phyloP scores from a whole-genome alignment of 2,329 filamentous ascomycete genomes.

The Microthyrium microscopicum region DNA sequence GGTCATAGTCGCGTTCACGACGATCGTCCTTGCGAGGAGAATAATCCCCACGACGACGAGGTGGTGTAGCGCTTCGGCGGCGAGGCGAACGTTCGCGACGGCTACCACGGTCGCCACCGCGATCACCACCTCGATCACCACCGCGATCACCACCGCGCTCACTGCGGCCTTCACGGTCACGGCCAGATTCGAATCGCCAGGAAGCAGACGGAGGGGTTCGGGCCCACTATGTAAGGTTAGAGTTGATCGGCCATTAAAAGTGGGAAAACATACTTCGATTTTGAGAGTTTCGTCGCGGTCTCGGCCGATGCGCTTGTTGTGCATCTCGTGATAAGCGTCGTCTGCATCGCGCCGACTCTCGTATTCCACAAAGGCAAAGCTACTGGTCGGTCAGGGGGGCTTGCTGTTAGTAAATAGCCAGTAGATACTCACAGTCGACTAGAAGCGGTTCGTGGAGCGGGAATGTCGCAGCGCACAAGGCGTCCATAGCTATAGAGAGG shows the following conservation, averaged over 20 bases:
- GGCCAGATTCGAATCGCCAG: constrained; percentile 93
- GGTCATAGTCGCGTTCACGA: constrained; percentile 53
- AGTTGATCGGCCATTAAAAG: constrained; percentile 8
- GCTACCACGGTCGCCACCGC: too few relatives aligned
- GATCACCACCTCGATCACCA: constrained; percentile 46
- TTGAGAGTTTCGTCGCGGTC: constrained; percentile 95
- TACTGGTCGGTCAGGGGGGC: constrained; percentile 14
- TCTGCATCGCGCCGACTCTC: constrained; percentile 96
- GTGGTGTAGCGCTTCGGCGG: constrained; percentile 31
- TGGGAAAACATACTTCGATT: constrained; percentile 58
- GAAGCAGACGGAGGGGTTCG: constrained; percentile 94
- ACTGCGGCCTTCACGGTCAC: constrained; percentile 29
- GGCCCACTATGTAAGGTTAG: constrained; percentile 57
- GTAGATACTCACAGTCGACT: constrained; percentile 71
- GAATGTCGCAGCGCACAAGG: constrained; percentile 95
- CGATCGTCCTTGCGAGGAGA: constrained; percentile 83
- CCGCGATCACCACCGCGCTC: constrained; percentile 39
- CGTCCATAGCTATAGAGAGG: constrained; percentile 62
- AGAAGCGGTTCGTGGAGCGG: constrained; percentile 80
- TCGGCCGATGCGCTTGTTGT: constrained; percentile 93
- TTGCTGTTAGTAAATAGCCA: constrained; percentile 7
- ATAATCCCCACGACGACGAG: constrained; percentile 49
- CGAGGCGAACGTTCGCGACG: constrained; percentile 50
- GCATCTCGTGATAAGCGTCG: constrained; percentile 99
- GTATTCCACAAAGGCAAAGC: constrained; percentile 98